Evolutionary conservation across 1,139 yeast species (phyloP).

Genomic region (Diutina scorzettiae): DNA sequence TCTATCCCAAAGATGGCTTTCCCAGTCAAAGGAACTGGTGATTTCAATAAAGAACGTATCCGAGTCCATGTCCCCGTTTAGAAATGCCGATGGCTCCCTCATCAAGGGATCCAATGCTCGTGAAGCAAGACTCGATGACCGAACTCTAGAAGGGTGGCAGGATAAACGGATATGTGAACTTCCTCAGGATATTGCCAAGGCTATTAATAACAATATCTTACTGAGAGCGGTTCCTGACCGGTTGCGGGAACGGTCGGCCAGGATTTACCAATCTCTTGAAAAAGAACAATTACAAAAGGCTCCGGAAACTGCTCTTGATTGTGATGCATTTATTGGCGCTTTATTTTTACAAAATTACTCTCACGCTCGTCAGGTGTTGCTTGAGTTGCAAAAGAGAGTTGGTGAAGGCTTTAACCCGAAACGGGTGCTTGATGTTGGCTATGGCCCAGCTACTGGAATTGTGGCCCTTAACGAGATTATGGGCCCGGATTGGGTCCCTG

Average conservation of each 20-base stretch:
- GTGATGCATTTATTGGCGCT: constrained; percentile 75
- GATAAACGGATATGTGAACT: constrained; percentile 33
- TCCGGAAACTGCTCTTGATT: constrained; percentile 44
- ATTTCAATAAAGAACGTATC: no score
- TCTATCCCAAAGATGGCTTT: no score
- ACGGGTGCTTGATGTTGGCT: constrained; percentile 66
- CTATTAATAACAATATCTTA: constrained; percentile 49
- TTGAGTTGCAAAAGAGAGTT: constrained; percentile 50
- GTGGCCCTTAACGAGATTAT: constrained; percentile 75
- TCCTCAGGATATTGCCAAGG: constrained; percentile 41
- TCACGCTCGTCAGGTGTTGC: constrained; percentile 51
- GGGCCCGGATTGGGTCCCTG: constrained; percentile 51
- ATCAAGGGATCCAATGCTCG: constrained; percentile 33
- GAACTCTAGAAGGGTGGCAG: constrained; percentile 35
- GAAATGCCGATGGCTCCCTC: constrained; percentile 28
- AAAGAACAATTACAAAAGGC: constrained; percentile 43
- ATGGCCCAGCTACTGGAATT: constrained; percentile 91
- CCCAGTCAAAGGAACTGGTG: no score
- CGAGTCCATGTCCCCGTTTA: constrained; percentile 17
- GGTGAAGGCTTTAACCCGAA: constrained; percentile 45
- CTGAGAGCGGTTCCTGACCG: constrained; percentile 41
- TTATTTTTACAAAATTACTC: constrained; percentile 81
- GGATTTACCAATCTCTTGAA: constrained; percentile 29
- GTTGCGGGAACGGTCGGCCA: constrained; percentile 44
- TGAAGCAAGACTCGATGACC: constrained; percentile 42